Percentiles rank a stretch among this genome's conserved stretches.
Conservation (phyloP, 2,329 filamentous ascomycete species). For the Aspergillus fijiensis region DNA sequence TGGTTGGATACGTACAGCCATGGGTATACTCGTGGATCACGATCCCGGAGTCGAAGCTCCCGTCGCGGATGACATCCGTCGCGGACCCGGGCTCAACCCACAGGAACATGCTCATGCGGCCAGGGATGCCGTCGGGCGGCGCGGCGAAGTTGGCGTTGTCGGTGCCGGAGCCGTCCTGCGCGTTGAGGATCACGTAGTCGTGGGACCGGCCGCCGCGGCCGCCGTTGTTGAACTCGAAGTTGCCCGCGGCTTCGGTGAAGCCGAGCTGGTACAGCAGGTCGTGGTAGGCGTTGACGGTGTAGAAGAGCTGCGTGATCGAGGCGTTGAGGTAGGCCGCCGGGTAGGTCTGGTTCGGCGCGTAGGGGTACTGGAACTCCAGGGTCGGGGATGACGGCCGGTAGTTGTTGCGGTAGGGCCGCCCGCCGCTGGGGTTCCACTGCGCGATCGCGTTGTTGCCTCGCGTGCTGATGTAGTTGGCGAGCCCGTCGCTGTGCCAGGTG, state of each 20-base stretch:
- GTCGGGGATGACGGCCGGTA: conserved; percentile 10
- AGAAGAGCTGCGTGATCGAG: conserved; percentile 19
- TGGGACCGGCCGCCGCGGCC: conserved; percentile 10
- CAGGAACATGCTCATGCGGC: conserved; percentile 19
- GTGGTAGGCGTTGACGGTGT: conserved; percentile 21
- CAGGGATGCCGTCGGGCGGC: conserved; percentile 17
- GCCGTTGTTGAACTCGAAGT: conserved; percentile 18
- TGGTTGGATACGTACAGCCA: conserved; percentile 8
- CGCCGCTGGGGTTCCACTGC: conserved; percentile 14
- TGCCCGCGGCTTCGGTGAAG: conserved; percentile 17
- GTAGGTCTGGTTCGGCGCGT: conserved; percentile 1
- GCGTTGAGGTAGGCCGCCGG: conserved; percentile 17
- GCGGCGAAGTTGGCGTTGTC: conserved; percentile 19
- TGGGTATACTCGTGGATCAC: conserved; percentile 22
- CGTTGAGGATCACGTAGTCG: conserved; percentile 20
- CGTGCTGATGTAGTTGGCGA: conserved; percentile 13
- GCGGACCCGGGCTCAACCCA: conserved; percentile 9
- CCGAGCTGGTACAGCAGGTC: conserved; percentile 17
- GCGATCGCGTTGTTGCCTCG: conserved; percentile 19
- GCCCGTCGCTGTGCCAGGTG: conserved; percentile 17
- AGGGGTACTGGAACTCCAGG: conserved; percentile 14
- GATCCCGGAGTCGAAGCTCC: conserved; percentile 15
- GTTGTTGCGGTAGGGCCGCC: conserved; percentile 8
- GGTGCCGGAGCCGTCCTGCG: conserved; percentile 17
- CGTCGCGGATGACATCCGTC: conserved; percentile 4